Evolutionary conservation across 2,329 filamentous ascomycete genomes (phyloP), one percentile per base, ranked within the genome.

Genomic region (Nemania abortiva): DNA sequence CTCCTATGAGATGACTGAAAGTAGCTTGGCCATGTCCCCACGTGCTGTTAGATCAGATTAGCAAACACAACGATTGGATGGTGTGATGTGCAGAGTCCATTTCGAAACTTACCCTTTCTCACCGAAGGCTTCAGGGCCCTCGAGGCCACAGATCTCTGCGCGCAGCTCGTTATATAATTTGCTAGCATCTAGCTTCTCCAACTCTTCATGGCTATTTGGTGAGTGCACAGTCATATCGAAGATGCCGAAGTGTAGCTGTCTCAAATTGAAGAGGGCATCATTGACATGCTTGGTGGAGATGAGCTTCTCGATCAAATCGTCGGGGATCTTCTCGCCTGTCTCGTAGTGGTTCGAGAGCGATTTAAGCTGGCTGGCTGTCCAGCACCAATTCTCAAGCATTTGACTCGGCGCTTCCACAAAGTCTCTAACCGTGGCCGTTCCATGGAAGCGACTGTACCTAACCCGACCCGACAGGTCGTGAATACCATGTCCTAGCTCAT

Each of bases 191-290:
- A 95, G 80, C 24, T 84, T 81, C 82, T 93, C 86, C 18, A 91
- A 82, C n/a, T 89, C 91, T 11, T 87, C 88, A 72, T 93, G 91
- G n/a, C 86, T 87, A 72, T 85, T 83, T 7, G 91, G 90, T 31
- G 89, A 88, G 81, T 96, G 93, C 2, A 95, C 86, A 0, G 89
- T 89, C 92, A 96, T 95, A 79, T 96, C 92, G 74, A 93, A 95
- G 69, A 93, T 91, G 47, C 92, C 93, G 76, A 94, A 94, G 79
- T 94, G 89, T 50, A 96, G 84, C 80, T 95, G 93, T 49, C 91
- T 86, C 31, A 95, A 85, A 77, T 94, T 95, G 81, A 92, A 92
- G 5, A 94, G 86, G 0, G 92, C 92, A 69, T 90, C 92, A 78
- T 95, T 95, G 77, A 95, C 90, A 75, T 94, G 91, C 81, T 94